Conservation (phyloP, 192 early-diverging fungal species). For the Coemansia sp. region DNA sequence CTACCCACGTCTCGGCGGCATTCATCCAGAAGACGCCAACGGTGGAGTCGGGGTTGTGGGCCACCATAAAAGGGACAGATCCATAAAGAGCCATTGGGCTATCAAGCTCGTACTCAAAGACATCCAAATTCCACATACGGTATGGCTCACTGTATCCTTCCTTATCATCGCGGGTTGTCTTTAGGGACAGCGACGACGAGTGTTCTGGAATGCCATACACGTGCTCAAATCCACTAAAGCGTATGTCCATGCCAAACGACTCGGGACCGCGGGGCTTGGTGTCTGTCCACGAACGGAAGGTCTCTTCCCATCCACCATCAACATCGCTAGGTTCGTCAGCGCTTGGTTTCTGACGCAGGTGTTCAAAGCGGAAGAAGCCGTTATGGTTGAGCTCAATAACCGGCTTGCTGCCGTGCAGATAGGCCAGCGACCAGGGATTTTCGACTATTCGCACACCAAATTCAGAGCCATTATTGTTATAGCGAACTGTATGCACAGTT, state of each 20-base stretch:
- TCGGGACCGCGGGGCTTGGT: slow-evolving; percentile 94
- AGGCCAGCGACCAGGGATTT: slow-evolving; percentile 45
- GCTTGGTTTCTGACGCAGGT: slow-evolving; percentile 49
- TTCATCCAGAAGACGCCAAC: slow-evolving; percentile 92
- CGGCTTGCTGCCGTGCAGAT: slow-evolving; percentile 30
- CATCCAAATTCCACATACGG: slow-evolving; percentile 95
- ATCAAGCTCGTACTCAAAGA: slow-evolving; percentile 96
- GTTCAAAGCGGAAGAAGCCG: slow-evolving; percentile 84
- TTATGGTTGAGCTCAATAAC: slow-evolving; percentile 79
- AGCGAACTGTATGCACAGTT: slow-evolving; percentile 28
- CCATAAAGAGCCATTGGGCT: slow-evolving; percentile 98
- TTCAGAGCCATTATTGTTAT: slow-evolving; percentile 9
- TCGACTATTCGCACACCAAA: slow-evolving; percentile 45
- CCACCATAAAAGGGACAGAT: slow-evolving; percentile 90
- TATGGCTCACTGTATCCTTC: slow-evolving; percentile 88
- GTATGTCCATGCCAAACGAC: slow-evolving; percentile 91
- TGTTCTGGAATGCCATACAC: slow-evolving; percentile 98
- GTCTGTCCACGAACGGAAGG: slow-evolving; percentile 85
- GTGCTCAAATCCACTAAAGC: slow-evolving; percentile 80
- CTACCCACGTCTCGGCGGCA: slow-evolving; percentile 97
- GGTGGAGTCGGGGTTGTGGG: slow-evolving; percentile 72
- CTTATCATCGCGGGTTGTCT: slow-evolving; percentile 78
- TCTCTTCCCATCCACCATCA: slow-evolving; percentile 80
- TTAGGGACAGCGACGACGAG: slow-evolving; percentile 79
- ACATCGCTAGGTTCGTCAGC: slow-evolving; percentile 50